Conservation (phyloP, 2,329 filamentous ascomycete species). For the Pestalotiopsis fici region DNA sequence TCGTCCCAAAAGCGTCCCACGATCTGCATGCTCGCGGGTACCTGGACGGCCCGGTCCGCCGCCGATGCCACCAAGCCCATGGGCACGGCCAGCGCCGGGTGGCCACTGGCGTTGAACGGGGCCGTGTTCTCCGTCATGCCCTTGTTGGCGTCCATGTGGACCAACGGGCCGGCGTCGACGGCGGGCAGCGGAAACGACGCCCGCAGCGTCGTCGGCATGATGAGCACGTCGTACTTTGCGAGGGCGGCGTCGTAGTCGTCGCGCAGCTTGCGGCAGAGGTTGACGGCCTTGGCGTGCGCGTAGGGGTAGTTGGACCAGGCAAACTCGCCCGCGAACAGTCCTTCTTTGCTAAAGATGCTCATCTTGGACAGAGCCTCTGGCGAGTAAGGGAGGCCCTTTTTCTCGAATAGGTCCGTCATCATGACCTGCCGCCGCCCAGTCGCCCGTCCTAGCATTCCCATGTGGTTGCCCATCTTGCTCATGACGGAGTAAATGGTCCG, state of each 20-base stretch:
- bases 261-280: constrained; percentile 19
- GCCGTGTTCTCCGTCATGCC: constrained; percentile 9
- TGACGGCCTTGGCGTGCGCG: constrained; percentile 22
- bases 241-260: constrained; percentile 27
- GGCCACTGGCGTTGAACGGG: constrained; percentile 14
- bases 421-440: constrained; percentile 21
- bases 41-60: constrained; percentile 22
- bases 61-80: constrained; percentile 26
- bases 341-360: constrained; percentile 15
- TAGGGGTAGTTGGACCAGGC: constrained; percentile 8
- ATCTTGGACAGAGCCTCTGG: constrained; percentile 18
- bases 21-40: constrained; percentile 29
- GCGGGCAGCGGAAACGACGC: constrained; percentile 14
- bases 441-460: constrained; percentile 31
- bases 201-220: constrained; percentile 27
- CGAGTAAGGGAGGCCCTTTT: constrained; percentile 38
- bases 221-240: constrained; percentile 22
- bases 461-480: constrained; percentile 29
- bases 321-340: constrained; percentile 11
- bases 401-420: constrained; percentile 33
- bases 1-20: constrained; percentile 28
- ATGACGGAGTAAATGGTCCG: constrained; percentile 21
- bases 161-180: not conserved
- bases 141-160: constrained; percentile 11
- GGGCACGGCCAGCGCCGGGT: constrained; percentile 28